Evolutionary conservation across 129 eudicot genomes (phyloP).

Genomic region (Flaveria bidentis): DNA sequence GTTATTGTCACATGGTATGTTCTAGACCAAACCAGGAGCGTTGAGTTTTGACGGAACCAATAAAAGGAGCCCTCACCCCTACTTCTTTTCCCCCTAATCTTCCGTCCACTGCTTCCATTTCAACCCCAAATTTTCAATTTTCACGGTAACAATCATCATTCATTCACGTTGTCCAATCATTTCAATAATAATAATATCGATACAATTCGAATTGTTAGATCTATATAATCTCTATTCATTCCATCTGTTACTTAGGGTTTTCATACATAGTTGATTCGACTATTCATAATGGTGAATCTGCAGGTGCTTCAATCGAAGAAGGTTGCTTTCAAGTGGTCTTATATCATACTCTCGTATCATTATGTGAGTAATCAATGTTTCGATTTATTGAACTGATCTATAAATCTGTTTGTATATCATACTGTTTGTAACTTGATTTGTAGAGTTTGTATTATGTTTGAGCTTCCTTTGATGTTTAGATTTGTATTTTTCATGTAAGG

Average conservation of each 20-base stretch:
- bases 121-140: constrained; percentile 10
- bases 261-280: too few species aligned
- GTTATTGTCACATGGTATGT: too few species aligned
- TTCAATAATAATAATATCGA: background rate
- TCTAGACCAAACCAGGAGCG: too few species aligned
- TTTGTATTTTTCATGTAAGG: constrained; percentile 42
- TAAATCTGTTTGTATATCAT: too few species aligned
- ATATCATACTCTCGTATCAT: constrained; percentile 4
- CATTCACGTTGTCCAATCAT: constrained; percentile 10
- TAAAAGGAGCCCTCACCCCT: background rate
- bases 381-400: too few species aligned
- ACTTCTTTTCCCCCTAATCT: constrained; percentile 20
- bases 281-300: constrained; percentile 18
- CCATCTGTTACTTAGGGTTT: constrained; percentile 30
- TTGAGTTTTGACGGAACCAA: background rate
- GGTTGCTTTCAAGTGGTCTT: constrained; percentile 14
- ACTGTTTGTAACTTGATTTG: background rate
- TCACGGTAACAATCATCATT: constrained; percentile 17
- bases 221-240: constrained; percentile 14
- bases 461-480: constrained; percentile 10
- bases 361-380: constrained; percentile 25
- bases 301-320: constrained; percentile 22
- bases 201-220: constrained; percentile 18
- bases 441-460: background rate
- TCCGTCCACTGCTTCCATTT: constrained; percentile 25